Base-by-base conservation (phyloP, 129 eudicot species). In the Ambrosia trifida region DNA sequence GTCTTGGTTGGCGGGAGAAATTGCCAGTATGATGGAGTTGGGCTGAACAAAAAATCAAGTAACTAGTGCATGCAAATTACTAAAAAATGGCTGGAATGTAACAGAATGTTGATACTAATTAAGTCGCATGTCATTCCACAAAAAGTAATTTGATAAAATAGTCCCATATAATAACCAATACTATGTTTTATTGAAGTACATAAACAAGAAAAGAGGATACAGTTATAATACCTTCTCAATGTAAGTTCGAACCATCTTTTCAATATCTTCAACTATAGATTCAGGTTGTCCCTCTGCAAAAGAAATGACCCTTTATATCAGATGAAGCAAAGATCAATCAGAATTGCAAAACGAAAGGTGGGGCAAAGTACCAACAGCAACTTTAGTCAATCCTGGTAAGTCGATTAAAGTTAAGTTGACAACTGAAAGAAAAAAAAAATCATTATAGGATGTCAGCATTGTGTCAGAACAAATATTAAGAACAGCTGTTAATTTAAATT, bases 1-100 rank as follows among this genome's bases (percentile, higher is more conserved):
- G 73, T 88, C 95, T 83, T 88, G 95, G 68, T 88, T 88, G 56
- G 95, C 95, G 6, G 91, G 95, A 76, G 95, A 88, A 70, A 88
- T 85, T 78, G 95, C 95, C 73, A 88, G 79, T 58, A 88, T 88
- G 82, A 85, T 79, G 74, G 78, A 85, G 74, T 88, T 88, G 40
- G 95, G 95, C 95, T 88, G 58, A 63, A 65, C 36, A 49, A 28
- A 50, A 28, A 35, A 64, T 35, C 12, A 38, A 51, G 20, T 8
- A 53, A 35, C 33, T 18, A 36, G 18, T 13, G 9, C 20, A 4
- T 19, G 7, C 53, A 12, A 74, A 46, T 54, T 64, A 38, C 64
- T 5, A 74, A 14, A 2, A 64, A 49, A 18, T 17, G n/a, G 3
- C 41, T 33, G 30, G 46, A 45, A 56, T 10, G 1, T 56, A 36